Evolutionary conservation across 306 rosid species (phyloP), one percentile per base, ranked within the genome.

Genomic region (Cajanus cajan): DNA sequence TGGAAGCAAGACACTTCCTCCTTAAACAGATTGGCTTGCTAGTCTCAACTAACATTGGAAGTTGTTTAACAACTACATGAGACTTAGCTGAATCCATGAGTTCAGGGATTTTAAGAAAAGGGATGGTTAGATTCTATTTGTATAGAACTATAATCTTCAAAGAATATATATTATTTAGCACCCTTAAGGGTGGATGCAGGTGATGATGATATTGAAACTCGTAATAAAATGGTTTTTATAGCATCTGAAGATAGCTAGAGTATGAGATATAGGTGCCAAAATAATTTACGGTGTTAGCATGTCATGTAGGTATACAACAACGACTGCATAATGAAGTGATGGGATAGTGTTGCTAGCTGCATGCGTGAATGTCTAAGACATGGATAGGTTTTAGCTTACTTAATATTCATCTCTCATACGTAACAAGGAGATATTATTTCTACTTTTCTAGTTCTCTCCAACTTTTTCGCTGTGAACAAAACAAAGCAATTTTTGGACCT

Each of bases 31-130:
- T 12, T 21, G 50, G 77, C 7, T 69, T 79, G 40, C 55, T 28
- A 10, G 57, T 77, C 21, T 69, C 71, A 47, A 33, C 48, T 36
- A 66, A 24, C 16, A 43, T 69, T 0, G 81, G 34, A 25, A 77
- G 40, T 25, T 73, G 58, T 55, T 80, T 64, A 28, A 14, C 85
- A 31, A 8, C 68, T 40, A 21, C 77, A 14, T 7, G 34, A 48
- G 80, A 74, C 47, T 68, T 70, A 25, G 44, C 21, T 72, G 69
- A 51, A 59, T 65, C 91, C 88, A 83, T 85, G 19, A 14, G 52
- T 6, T 57, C 64, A 24, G 66, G 33, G 19, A 24, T 36, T 36
- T 50, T 50, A n/a, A 36, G 72, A 21, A 61, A 59, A 74, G 45
- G 16, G 37, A 37, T 57, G 14, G 34, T 4, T 34, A 7, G 14